Conservation (phyloP, 108 stramenopile genomes). For the Licmophora abbreviata region DNA sequence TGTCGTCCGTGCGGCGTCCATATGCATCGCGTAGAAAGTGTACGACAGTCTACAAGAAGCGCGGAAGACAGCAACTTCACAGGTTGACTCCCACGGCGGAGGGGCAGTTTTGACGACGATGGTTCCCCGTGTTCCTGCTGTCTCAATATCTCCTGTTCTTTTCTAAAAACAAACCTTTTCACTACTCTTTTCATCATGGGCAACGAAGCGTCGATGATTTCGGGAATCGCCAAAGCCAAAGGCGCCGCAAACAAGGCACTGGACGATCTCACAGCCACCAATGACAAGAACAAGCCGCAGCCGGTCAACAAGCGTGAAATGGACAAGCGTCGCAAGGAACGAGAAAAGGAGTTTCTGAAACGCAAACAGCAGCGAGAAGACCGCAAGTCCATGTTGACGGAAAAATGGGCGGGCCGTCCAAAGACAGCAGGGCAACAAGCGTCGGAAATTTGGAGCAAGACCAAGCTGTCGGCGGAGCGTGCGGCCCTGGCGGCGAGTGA, state of each 20-base stretch:
- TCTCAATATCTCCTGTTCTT: no score
- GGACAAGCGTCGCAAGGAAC: background rate
- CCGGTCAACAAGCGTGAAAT: background rate
- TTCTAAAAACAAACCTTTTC: no score
- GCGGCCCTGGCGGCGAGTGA: background rate
- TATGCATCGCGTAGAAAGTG: no score
- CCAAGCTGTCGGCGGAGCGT: background rate
- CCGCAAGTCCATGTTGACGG: background rate
- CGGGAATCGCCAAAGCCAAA: conserved; percentile 18
- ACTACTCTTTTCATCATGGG: conserved; percentile 19
- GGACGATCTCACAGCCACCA: conserved; percentile 5
- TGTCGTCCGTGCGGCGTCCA: no score
- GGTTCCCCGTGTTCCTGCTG: no score
- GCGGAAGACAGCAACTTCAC: no score
- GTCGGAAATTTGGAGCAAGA: background rate
- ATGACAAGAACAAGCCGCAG: background rate
- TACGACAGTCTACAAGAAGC: no score
- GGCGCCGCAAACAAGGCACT: conserved; percentile 10
- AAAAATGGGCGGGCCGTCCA: background rate
- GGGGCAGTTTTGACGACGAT: no score
- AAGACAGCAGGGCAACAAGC: background rate
- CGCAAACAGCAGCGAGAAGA: conserved; percentile 1
- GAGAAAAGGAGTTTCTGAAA: background rate
- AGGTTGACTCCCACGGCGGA: no score
- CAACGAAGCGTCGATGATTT: conserved; percentile 14